Evolutionary conservation across 257 asterid species (phyloP).

Genomic region (Anisodus acutangulus): DNA sequence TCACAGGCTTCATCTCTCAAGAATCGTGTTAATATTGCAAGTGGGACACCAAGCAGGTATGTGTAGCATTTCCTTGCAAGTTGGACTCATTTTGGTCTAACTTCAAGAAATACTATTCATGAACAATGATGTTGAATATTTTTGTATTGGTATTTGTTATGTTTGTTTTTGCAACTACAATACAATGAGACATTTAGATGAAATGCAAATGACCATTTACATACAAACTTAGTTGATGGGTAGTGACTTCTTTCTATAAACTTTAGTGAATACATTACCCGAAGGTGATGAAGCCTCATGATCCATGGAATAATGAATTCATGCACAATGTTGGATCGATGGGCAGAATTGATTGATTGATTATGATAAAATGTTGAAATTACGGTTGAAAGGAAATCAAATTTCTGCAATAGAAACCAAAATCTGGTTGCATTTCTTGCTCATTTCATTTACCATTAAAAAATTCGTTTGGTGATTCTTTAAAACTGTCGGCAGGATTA

Average conservation of each 20-base stretch:
- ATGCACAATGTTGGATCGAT: not conserved
- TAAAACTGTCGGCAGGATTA: conserved; percentile 60
- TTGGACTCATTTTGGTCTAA: conserved; percentile 9
- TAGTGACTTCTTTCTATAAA: not conserved
- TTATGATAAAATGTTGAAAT: not conserved
- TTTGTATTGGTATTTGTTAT: not conserved
- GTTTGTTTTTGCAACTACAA: conserved; percentile 3
- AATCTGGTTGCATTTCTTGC: not conserved
- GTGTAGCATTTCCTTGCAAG: conserved; percentile 23
- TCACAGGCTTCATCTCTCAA: conserved; percentile 67
- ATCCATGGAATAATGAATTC: not conserved
- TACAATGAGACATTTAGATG: conserved; percentile 18
- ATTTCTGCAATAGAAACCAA: not conserved
- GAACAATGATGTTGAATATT: not conserved
- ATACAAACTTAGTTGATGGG: not conserved
- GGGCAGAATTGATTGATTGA: not conserved
- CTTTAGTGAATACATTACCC: not conserved
- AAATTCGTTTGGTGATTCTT: not conserved
- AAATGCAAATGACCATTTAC: not conserved
- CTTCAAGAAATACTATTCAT: not conserved
- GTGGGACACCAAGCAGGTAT: conserved; percentile 98
- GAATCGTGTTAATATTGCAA: conserved; percentile 84
- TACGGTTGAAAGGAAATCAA: not conserved
- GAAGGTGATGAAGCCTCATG: not conserved
- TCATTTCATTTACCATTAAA: conserved; percentile 10